Percentiles rank a stretch among this genome's conserved stretches.
Conservation (phyloP, 495 filamentous ascomycete species). For the Penicillium roqueforti region DNA sequence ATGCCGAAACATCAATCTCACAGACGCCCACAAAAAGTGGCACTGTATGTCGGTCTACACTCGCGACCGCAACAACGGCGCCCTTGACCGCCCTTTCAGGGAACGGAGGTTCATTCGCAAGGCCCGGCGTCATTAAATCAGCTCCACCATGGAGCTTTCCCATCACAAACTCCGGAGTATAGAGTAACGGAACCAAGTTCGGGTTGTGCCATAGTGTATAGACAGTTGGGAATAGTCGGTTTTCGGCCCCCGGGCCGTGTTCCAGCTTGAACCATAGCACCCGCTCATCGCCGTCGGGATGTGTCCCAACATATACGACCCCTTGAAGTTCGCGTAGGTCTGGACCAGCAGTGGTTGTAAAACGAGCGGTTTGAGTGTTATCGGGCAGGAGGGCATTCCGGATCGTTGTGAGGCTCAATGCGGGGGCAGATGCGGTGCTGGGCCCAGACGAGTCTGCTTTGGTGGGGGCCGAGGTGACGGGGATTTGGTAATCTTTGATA, state of each 20-base stretch:
- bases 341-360: conserved; percentile 65
- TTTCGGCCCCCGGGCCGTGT: conserved; percentile 46
- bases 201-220: conserved; percentile 68
- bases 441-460: conserved; percentile 33
- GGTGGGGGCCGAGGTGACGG: conserved; percentile 35
- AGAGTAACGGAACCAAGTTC: conserved; percentile 56
- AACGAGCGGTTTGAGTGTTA: conserved; percentile 58
- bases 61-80: conserved; percentile 63
- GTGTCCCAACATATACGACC: conserved; percentile 60
- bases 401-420: conserved; percentile 48
- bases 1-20: conserved; percentile 58
- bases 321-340: conserved; percentile 60
- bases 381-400: conserved; percentile 64
- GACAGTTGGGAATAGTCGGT: conserved; percentile 61
- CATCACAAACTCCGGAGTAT: conserved; percentile 60
- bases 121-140: conserved; percentile 71
- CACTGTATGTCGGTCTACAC: conserved; percentile 54
- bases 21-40: conserved; percentile 63
- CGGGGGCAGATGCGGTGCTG: conserved; percentile 21
- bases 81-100: conserved; percentile 57
- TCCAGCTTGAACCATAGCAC: conserved; percentile 68
- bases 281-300: conserved; percentile 55
- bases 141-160: conserved; percentile 61
- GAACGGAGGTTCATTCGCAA: conserved; percentile 67
- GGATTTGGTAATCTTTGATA: conserved; percentile 57